Percentiles rank a stretch among this genome's conserved stretches.
These are phyloP conservation scores for Lactarius hatsudake DNA, from an alignment of 768 basidiomycete genomes.

Conservation along the genomic window DNA sequence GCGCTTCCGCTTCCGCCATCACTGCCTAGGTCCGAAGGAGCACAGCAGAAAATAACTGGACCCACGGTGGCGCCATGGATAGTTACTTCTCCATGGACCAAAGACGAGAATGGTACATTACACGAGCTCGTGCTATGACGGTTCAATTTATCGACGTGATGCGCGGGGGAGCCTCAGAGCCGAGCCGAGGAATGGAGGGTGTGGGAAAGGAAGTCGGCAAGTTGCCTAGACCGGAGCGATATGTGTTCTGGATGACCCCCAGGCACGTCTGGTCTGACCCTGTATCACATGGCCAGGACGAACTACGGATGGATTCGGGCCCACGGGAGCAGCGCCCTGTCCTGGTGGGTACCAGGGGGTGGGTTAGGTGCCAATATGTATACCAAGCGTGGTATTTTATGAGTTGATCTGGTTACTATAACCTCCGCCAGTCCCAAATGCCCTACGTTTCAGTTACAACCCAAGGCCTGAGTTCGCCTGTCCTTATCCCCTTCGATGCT, in stretches of 20 bases:
- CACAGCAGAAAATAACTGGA: background rate
- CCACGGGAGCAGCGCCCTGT: background rate
- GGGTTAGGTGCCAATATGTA: background rate
- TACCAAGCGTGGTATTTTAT: background rate
- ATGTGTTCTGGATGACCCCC: background rate
- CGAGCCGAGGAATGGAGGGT: no score
- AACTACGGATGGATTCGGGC: background rate
- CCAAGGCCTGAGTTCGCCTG: background rate
- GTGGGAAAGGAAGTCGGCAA: background rate
- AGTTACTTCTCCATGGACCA: background rate
- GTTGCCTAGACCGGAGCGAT: background rate
- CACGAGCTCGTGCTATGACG: background rate
- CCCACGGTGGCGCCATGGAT: background rate
- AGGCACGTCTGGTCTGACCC: background rate
- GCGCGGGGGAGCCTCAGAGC: no score
- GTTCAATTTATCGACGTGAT: background rate
- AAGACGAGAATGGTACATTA: background rate
- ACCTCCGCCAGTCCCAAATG: background rate
- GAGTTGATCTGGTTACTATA: background rate
- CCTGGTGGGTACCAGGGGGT: background rate
- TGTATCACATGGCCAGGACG: background rate
- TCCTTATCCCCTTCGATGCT: background rate
- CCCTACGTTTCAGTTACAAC: slow-evolving; percentile 8
- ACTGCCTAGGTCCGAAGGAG: background rate
- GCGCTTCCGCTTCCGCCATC: background rate